Evolutionary conservation across 116 monocot species (phyloP).

Genomic region (Cymodocea nodosa): DNA sequence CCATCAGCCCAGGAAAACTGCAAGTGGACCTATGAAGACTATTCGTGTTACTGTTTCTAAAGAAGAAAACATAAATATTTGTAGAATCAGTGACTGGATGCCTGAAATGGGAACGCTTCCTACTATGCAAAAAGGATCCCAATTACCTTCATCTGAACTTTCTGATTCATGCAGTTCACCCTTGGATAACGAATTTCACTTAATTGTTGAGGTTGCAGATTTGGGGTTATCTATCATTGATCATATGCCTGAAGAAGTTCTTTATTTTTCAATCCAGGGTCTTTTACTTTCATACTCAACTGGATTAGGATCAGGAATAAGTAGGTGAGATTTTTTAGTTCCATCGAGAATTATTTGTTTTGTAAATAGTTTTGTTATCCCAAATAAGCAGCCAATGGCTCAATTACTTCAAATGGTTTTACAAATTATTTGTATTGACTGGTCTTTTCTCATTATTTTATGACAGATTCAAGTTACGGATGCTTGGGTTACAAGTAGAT

Average conservation of each 20-base stretch:
- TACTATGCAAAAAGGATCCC: slow-evolving; percentile 15
- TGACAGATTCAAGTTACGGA: slow-evolving; percentile 68
- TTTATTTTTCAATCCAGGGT: slow-evolving; percentile 73
- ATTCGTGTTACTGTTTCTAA: slow-evolving; percentile 47
- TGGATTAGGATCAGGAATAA: slow-evolving; percentile 82
- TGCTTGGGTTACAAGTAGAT: slow-evolving; percentile 75
- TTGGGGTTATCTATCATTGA: slow-evolving; percentile 74
- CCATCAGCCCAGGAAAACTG: slow-evolving; percentile 38
- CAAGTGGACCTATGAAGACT: slow-evolving; percentile 36
- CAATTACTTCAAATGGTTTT: background rate
- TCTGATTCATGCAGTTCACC: slow-evolving; percentile 34
- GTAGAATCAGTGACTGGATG: slow-evolving; percentile 79
- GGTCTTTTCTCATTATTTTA: slow-evolving; percentile 6
- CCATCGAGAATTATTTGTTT: background rate
- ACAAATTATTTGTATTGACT: slow-evolving; percentile 3
- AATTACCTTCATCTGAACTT: slow-evolving; percentile 26
- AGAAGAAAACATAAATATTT: slow-evolving; percentile 60
- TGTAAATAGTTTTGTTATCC: background rate
- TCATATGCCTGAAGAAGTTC: slow-evolving; percentile 89
- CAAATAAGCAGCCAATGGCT: background rate
- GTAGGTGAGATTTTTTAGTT: slow-evolving; percentile 38
- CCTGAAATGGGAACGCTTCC: slow-evolving; percentile 37
- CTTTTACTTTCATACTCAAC: slow-evolving; percentile 70
- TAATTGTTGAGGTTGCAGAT: slow-evolving; percentile 74
- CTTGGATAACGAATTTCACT: slow-evolving; percentile 61